phyloP scores from a whole-genome alignment of 2,329 filamentous ascomycete species.

The Hypomyces rosellus region DNA sequence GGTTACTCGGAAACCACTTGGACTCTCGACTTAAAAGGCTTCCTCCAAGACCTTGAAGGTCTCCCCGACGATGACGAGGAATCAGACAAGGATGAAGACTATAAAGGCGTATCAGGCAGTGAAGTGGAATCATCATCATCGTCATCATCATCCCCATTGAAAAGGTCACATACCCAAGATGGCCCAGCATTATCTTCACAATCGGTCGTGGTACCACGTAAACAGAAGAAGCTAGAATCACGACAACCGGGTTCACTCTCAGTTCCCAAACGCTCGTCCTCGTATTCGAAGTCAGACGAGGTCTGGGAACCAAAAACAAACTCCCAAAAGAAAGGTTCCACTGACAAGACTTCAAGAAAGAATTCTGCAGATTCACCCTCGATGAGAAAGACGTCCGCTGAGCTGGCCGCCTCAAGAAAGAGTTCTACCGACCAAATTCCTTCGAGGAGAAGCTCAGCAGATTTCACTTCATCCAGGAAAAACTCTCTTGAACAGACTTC shows the following conservation, averaged over 20 bases:
- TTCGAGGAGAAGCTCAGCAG: not conserved
- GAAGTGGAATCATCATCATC: not conserved
- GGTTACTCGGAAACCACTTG: slow-evolving; percentile 26
- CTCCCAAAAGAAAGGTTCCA: too few species aligned
- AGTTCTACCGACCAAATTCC: not conserved
- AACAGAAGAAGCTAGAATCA: not conserved
- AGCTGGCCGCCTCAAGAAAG: not conserved
- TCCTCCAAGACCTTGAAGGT: slow-evolving; percentile 3
- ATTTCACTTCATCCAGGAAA: too few species aligned
- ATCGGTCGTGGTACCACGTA: not conserved
- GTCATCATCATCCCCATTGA: not conserved
- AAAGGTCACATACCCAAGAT: not conserved
- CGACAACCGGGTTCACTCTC: not conserved
- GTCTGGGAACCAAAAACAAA: too few species aligned
- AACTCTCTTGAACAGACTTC: too few species aligned
- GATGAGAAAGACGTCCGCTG: too few species aligned
- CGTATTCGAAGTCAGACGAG: too few species aligned
- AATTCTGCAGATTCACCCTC: too few species aligned
- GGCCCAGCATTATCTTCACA: not conserved
- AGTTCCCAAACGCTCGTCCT: not conserved
- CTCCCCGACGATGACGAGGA: not conserved
- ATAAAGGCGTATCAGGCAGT: not conserved
- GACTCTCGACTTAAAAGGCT: slow-evolving; percentile 17
- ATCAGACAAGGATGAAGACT: not conserved
- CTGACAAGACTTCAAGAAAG: too few species aligned